Evolutionary conservation across 163 green algal species (phyloP).

Genomic region (Chlorella variabilis): DNA sequence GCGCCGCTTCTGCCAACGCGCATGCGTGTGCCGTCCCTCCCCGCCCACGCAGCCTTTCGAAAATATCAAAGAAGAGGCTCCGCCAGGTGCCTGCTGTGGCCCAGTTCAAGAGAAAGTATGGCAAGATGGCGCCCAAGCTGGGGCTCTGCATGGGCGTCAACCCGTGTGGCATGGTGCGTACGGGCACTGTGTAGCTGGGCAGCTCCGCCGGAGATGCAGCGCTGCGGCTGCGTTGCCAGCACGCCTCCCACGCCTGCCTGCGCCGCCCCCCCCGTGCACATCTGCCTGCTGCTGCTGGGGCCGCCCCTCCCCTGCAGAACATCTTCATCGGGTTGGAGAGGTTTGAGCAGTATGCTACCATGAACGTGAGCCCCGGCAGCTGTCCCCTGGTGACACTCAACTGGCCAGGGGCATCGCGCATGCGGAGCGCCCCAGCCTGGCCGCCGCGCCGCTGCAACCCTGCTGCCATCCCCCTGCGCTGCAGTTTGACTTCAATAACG

Average conservation of each 20-base stretch:
- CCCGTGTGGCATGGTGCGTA: neutral
- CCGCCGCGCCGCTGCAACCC: too few relatives aligned
- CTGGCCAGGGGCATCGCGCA: too few relatives aligned
- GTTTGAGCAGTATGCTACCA: neutral
- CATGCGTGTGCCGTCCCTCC: too few relatives aligned
- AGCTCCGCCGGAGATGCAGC: too few relatives aligned
- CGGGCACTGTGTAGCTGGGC: neutral
- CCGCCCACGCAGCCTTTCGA: neutral
- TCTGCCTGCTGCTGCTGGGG: neutral
- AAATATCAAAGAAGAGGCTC: neutral
- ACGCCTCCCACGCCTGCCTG: neutral
- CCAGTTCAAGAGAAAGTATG: neutral
- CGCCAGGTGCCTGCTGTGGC: neutral
- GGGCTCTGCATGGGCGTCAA: neutral
- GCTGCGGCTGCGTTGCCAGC: neutral
- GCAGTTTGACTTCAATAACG: neutral
- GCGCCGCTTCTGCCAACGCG: too few relatives aligned
- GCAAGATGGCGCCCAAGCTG: neutral
- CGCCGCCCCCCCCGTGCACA: neutral
- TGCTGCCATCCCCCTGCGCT: neutral
- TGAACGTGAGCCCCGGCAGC: neutral
- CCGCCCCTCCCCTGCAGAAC: neutral
- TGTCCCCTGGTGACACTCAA: too few relatives aligned
- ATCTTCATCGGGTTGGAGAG: conserved; percentile 2
- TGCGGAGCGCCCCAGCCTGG: too few relatives aligned